Percentiles rank a stretch among this genome's conserved stretches.
Conservation (phyloP, 192 early-diverging fungal genomes). For the Lobosporangium transversale region DNA sequence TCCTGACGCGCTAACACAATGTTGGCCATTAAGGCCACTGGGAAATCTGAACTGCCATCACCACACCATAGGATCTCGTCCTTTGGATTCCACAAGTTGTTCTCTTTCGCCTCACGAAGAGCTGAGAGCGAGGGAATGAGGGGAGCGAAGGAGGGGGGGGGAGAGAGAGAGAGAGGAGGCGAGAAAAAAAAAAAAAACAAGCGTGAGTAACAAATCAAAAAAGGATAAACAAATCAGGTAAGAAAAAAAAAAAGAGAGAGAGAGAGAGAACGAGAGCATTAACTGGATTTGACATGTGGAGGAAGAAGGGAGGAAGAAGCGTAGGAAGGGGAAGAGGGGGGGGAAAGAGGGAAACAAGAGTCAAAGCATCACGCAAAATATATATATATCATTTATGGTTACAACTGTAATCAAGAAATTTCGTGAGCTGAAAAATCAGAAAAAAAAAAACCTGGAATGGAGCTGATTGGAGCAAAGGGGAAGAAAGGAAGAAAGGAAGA, state of each 20-base stretch:
- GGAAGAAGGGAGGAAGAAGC: too few species aligned
- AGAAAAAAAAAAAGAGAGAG: conserved; percentile 10
- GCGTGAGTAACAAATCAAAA: not conserved
- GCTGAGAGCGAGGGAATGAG: too few species aligned
- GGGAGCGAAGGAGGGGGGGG: too few species aligned
- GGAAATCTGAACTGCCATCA: conserved; percentile 42
- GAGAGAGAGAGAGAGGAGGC: not conserved
- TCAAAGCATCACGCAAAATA: too few species aligned
- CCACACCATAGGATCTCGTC: conserved; percentile 44
- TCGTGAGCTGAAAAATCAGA: not conserved
- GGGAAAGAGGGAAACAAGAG: too few species aligned
- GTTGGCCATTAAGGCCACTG: conserved; percentile 25
- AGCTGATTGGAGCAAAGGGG: too few species aligned
- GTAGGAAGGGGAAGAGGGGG: too few species aligned
- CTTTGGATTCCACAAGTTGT: conserved; percentile 16
- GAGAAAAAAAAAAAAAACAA: not conserved
- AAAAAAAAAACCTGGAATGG: not conserved
- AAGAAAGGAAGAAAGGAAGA: too few species aligned
- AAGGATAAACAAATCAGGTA: not conserved
- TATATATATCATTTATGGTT: too few species aligned
- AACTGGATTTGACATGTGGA: too few species aligned
- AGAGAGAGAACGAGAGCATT: too few species aligned
- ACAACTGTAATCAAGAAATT: too few species aligned
- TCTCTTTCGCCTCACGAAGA: conserved; percentile 27
- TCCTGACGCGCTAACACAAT: conserved; percentile 30